phyloP scores from a whole-genome alignment of 768 basidiomycete genomes.

The Lentinus brumalis region DNA sequence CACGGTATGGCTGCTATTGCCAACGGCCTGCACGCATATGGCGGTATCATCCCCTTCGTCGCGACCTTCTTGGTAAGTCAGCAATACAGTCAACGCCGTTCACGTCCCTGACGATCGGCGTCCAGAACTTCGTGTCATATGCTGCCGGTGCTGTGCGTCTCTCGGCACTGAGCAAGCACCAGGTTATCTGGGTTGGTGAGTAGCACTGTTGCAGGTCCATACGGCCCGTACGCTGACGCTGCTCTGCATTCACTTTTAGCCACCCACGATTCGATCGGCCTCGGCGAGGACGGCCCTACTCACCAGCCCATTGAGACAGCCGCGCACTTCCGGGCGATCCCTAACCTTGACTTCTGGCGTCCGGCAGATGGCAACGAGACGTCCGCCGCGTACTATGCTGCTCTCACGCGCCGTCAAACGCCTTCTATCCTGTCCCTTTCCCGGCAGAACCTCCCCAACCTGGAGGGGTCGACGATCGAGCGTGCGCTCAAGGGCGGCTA shows the following conservation, averaged over 20 bases:
- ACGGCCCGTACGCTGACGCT: not conserved
- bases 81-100: not conserved
- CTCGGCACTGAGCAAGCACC: constrained; percentile 85
- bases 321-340: constrained; percentile 83
- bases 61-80: constrained; percentile 83
- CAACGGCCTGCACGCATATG: constrained; percentile 89
- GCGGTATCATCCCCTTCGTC: constrained; percentile 86
- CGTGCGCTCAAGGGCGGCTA: constrained; percentile 85
- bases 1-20: constrained; percentile 97
- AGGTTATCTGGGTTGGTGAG: constrained; percentile 91
- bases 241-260: constrained; percentile 42
- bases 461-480: constrained; percentile 86
- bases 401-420: constrained; percentile 71
- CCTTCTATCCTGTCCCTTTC: constrained; percentile 85
- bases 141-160: constrained; percentile 91
- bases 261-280: constrained; percentile 94
- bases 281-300: constrained; percentile 93
- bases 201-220: constrained; percentile 20
- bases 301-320: constrained; percentile 94
- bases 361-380: constrained; percentile 97
- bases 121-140: constrained; percentile 89
- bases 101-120: constrained; percentile 10
- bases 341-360: constrained; percentile 92
- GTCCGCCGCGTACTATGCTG: constrained; percentile 86
- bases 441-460: constrained; percentile 91